Base-by-base conservation (phyloP, 2,329 filamentous ascomycete genomes). In the Daldinia sp. region DNA sequence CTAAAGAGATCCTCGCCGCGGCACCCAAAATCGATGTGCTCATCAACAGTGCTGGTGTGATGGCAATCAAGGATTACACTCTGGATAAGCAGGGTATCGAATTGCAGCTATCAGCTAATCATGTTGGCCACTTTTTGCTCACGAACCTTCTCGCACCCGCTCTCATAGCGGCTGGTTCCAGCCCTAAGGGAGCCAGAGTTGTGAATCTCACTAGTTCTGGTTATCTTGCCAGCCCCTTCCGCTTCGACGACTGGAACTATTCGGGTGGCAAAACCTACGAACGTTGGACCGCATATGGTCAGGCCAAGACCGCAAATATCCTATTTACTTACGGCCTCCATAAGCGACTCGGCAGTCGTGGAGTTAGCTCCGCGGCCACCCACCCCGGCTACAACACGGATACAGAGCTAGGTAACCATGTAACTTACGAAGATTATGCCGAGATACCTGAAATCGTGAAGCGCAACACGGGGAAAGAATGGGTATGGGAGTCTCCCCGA, bases 301-400 rank as follows among this genome's bases (percentile, higher is more conserved):
- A 83, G 65, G 80, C 78, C 45, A 84, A 84, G 67, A 78, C 79
- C 3, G 81, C 81, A 3, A 80, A 82, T 39, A 78, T 83, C 9
- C 71, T 81, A 47, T 79, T 80, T 63, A 71, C 73, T 0, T 74
- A 73, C 15, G 75, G 72, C 49, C 65, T 80, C 4, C 70, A 68
- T 1, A 70, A 77, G 23, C 75, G 73, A 7, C 68, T 79, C 3
- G 63, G 67, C 9, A 39, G 41, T n/a, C 68, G 67, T 1, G 74
- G 73, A 2, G 66, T 80, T 5, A 67, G 70, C 1, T 73, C 75
- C 0, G 73, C 73, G 4, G 75, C 75, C 2, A 57, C 77, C 2
- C 78, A 80, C 51, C 78, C 77, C 3, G 78, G 78, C n/a, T 71
- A 58, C 35, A 69, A 69, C 7, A 64, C 66, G 43, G 70, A 71